Percentiles rank a stretch among this genome's conserved stretches.
These are phyloP conservation scores for Aspergillus puulaauensis DNA, from an alignment of 2,329 filamentous ascomycete species.

Conservation along the genomic window DNA sequence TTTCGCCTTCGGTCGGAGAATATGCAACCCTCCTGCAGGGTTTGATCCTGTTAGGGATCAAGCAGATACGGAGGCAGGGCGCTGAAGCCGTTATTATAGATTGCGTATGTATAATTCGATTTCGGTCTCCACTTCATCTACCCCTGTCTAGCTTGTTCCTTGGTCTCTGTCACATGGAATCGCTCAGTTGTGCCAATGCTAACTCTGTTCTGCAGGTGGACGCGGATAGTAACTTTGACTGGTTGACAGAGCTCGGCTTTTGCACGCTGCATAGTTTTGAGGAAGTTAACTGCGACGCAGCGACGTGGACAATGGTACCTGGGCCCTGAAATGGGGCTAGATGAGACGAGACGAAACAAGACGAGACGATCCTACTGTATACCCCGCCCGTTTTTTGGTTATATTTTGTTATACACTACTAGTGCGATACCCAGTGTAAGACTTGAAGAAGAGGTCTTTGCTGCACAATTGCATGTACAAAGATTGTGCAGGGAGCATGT, in stretches of 20 bases:
- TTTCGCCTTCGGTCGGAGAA: conserved; percentile 65
- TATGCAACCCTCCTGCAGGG: conserved; percentile 75
- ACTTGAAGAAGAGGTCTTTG: background rate
- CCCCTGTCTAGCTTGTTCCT: background rate
- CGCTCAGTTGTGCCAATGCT: background rate
- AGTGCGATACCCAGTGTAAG: background rate
- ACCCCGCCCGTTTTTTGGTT: background rate
- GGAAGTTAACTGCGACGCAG: conserved; percentile 70
- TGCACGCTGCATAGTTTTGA: conserved; percentile 77
- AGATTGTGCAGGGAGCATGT: conserved; percentile 6
- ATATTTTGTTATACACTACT: background rate
- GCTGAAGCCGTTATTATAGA: conserved; percentile 72
- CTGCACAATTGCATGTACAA: conserved; percentile 9
- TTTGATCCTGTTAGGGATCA: conserved; percentile 74
- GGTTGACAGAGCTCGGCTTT: conserved; percentile 77
- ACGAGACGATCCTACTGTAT: conserved; percentile 11
- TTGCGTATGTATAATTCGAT: conserved; percentile 61
- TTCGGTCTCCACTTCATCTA: background rate
- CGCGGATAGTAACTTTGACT: conserved; percentile 70
- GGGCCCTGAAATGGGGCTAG: conserved; percentile 24
- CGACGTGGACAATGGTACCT: conserved; percentile 59
- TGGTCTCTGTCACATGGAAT: background rate
- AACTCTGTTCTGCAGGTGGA: conserved; percentile 56
- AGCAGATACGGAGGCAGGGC: conserved; percentile 78
- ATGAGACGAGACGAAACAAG: background rate